Evolutionary conservation across 176 grass and related monocot genomes (phyloP).

Genomic region (Bolboschoenus planiculmis): DNA sequence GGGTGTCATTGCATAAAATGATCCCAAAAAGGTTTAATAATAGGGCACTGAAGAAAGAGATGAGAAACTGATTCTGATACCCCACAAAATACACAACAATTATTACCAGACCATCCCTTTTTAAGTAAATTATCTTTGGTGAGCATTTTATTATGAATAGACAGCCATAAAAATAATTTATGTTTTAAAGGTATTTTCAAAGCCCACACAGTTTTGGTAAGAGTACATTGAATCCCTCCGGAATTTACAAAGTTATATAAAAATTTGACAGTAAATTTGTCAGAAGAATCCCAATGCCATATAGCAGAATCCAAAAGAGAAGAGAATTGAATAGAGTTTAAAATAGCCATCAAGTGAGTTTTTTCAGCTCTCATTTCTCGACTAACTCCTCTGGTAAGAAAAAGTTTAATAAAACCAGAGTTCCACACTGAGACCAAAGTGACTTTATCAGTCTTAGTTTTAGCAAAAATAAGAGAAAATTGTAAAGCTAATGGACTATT

Average conservation of each 20-base stretch:
- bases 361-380: neutral
- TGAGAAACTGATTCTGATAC: no score
- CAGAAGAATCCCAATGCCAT: neutral
- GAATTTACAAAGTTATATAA: neutral
- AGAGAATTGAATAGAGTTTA: neutral
- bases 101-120: no score
- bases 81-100: no score
- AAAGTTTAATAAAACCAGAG: neutral
- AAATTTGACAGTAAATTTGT: neutral
- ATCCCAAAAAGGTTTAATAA: no score
- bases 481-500: neutral
- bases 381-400: neutral
- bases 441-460: neutral
- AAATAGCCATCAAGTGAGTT: neutral
- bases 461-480: neutral
- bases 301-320: neutral
- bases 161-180: neutral
- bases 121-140: neutral
- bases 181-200: neutral
- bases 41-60: no score
- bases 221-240: neutral
- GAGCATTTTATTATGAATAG: neutral
- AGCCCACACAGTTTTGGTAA: neutral
- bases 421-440: neutral
- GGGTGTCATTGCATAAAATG: no score